phyloP scores from a whole-genome alignment of 1,284 basidiomycete genomes.

The Gomphus bonarii region DNA sequence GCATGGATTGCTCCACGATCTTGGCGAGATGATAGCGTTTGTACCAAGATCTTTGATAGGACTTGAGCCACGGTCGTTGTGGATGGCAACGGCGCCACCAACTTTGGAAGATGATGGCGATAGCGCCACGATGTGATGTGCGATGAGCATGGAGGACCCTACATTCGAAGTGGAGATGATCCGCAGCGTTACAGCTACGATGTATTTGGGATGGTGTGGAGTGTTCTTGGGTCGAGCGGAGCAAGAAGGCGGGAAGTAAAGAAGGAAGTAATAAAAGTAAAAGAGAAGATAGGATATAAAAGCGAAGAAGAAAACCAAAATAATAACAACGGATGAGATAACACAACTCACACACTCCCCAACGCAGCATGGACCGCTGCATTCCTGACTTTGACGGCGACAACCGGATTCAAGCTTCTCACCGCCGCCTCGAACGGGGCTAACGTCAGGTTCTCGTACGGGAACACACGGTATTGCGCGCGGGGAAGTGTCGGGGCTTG shows the following conservation, averaged over 20 bases:
- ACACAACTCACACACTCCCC: slow-evolving; percentile 45
- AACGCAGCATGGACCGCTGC: slow-evolving; percentile 76
- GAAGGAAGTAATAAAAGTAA: neutral
- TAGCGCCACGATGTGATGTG: too few species aligned
- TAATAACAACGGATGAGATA: slow-evolving; percentile 1
- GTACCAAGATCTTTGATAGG: too few species aligned
- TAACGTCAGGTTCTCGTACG: slow-evolving; percentile 50
- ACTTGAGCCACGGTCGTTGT: too few species aligned
- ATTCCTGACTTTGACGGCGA: slow-evolving; percentile 70
- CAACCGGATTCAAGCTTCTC: slow-evolving; percentile 62
- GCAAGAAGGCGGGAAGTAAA: neutral
- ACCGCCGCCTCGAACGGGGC: slow-evolving; percentile 65
- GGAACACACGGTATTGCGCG: slow-evolving; percentile 51
- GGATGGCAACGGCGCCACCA: too few species aligned
- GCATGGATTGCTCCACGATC: too few species aligned
- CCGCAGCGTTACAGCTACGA: too few species aligned
- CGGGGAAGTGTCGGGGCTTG: neutral
- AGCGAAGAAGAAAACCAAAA: neutral
- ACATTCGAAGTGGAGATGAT: too few species aligned
- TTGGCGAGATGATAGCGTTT: too few species aligned
- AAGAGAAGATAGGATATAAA: neutral
- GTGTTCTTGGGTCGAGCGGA: too few species aligned
- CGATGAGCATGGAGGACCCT: too few species aligned
- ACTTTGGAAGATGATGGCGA: too few species aligned
- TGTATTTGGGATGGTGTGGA: too few species aligned